Percentiles rank a stretch among this genome's conserved stretches.
These are phyloP conservation scores for Heliamphora pulchella DNA, from an alignment of 179 eudicot species.

Conservation along the genomic window DNA sequence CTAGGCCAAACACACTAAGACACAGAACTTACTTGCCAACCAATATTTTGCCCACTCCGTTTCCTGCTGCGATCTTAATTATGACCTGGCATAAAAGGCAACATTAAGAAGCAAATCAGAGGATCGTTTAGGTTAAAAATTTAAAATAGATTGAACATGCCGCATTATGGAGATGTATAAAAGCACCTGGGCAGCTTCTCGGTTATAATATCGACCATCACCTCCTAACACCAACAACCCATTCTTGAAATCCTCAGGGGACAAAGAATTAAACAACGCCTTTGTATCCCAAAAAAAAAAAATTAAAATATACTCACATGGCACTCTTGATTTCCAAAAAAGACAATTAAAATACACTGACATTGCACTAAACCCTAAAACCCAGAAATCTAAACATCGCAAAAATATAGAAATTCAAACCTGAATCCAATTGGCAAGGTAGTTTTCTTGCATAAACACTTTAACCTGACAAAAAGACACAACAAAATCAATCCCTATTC, in stretches of 20 bases:
- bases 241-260: constrained; percentile 68
- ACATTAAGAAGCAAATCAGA: constrained; percentile 11
- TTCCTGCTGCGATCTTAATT: constrained; percentile 89
- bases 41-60: constrained; percentile 84
- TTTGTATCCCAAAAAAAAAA: constrained; percentile 23
- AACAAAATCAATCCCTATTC: constrained; percentile 7
- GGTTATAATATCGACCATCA: constrained; percentile 88
- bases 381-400: neutral
- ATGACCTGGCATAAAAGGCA: constrained; percentile 44
- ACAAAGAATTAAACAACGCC: constrained; percentile 86
- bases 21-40: constrained; percentile 75
- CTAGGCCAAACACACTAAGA: neutral
- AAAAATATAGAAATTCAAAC: constrained; percentile 27
- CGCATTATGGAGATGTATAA: constrained; percentile 5
- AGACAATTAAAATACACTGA: neutral
- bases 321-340: no score
- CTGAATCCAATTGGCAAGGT: constrained; percentile 99
- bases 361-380: constrained; percentile 1
- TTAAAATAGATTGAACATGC: neutral
- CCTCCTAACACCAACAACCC: constrained; percentile 91
- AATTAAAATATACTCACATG: no score
- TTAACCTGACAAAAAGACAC: constrained; percentile 50
- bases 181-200: constrained; percentile 89
- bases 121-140: neutral
- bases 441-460: constrained; percentile 85